Conservation (phyloP, 1,284 basidiomycete species). For the Leccinum ponderosum region DNA sequence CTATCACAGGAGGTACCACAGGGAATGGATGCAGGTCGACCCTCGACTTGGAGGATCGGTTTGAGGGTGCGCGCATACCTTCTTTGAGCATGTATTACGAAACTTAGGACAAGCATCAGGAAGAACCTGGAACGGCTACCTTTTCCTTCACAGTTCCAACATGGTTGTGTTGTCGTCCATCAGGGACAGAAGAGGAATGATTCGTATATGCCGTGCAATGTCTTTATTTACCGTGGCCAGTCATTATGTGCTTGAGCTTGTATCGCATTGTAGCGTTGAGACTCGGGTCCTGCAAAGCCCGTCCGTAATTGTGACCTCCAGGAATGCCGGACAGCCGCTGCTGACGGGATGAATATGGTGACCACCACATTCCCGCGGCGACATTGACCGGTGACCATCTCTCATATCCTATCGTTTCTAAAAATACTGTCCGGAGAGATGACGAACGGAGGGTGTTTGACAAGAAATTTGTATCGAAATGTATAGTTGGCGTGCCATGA, state of each 20-base stretch:
- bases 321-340: no score
- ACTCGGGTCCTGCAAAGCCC: no score
- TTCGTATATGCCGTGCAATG: background rate
- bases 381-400: no score
- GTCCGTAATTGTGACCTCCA: no score
- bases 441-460: background rate
- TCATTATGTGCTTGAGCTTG: no score
- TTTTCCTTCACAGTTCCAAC: background rate
- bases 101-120: background rate
- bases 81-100: background rate
- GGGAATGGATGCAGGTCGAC: background rate
- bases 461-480: background rate
- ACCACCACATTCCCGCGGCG: no score
- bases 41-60: background rate
- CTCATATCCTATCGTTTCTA: background rate
- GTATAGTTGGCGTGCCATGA: background rate
- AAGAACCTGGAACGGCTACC: background rate
- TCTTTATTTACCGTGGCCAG: background rate
- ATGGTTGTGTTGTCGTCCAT: background rate
- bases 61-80: background rate
- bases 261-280: no score
- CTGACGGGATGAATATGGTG: no score
- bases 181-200: background rate
- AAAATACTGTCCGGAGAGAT: background rate
- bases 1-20: background rate